A percentile compares a stretch with the other conserved stretches of the same genome.
These are phyloP conservation scores for Chaetothyriales sp. DNA, from an alignment of 2,329 filamentous ascomycete species.

Conservation along the genomic window DNA sequence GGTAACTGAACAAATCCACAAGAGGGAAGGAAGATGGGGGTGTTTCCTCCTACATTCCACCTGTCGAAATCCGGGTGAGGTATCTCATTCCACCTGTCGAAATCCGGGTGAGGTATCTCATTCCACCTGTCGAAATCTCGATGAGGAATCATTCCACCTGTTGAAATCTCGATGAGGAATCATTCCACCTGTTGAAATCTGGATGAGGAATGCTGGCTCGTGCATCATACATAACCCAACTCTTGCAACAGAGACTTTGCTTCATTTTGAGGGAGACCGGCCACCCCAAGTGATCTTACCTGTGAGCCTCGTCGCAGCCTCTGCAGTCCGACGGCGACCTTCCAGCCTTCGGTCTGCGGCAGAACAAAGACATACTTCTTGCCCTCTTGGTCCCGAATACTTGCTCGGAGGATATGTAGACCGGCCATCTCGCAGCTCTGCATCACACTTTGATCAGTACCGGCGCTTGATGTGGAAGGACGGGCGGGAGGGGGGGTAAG, in stretches of 20 bases:
- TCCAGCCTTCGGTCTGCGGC: constrained; percentile 47
- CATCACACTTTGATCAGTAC: constrained; percentile 10
- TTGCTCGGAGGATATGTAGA: constrained; percentile 46
- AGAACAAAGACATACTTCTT: constrained; percentile 50
- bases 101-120: neutral
- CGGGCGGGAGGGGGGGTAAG: constrained; percentile 28
- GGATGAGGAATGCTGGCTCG: neutral
- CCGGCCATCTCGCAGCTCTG: constrained; percentile 31
- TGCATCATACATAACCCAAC: constrained; percentile 26
- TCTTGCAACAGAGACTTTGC: constrained; percentile 27
- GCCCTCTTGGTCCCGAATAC: constrained; percentile 45
- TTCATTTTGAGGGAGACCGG: constrained; percentile 36
- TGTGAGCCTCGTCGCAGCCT: constrained; percentile 42
- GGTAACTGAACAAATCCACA: neutral
- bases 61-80: neutral
- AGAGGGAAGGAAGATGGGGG: neutral
- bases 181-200: neutral
- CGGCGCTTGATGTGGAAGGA: constrained; percentile 15
- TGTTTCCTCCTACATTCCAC: too few relatives aligned
- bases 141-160: neutral
- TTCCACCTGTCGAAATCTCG: neutral
- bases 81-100: neutral
- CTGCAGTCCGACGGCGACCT: constrained; percentile 46
- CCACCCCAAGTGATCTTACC: constrained; percentile 41
- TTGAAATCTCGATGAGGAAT: neutral